Percentiles rank a stretch among this genome's conserved stretches.
These are phyloP conservation scores for Curvularia lunata DNA, from an alignment of 2,329 filamentous ascomycete genomes.

Conservation along the genomic window DNA sequence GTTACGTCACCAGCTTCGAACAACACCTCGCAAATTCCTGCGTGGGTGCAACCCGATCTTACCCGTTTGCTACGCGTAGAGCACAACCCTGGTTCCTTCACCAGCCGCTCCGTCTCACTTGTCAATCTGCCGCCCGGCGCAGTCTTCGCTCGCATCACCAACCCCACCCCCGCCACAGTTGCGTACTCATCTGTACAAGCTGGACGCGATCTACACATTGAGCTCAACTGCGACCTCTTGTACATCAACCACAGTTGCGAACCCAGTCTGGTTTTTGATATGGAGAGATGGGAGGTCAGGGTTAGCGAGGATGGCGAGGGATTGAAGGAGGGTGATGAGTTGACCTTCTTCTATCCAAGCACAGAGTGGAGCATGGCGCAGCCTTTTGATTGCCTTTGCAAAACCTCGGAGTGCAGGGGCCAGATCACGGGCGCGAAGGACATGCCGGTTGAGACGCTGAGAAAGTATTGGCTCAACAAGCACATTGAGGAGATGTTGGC, in stretches of 20 bases:
- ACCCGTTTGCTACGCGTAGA: slow-evolving; percentile 48
- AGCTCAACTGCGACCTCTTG: slow-evolving; percentile 63
- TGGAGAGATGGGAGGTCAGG: slow-evolving; percentile 58
- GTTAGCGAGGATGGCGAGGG: slow-evolving; percentile 53
- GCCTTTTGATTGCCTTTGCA: slow-evolving; percentile 71
- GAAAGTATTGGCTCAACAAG: slow-evolving; percentile 57
- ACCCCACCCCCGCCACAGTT: slow-evolving; percentile 52
- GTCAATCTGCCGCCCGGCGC: slow-evolving; percentile 58
- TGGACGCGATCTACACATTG: slow-evolving; percentile 57
- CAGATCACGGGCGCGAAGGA: slow-evolving; percentile 68
- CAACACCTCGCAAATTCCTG: slow-evolving; percentile 31
- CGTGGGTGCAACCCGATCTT: slow-evolving; percentile 50
- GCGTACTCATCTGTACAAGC: slow-evolving; percentile 62
- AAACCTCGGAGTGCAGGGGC: slow-evolving; percentile 63
- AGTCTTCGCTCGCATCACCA: slow-evolving; percentile 59
- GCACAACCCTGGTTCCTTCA: slow-evolving; percentile 49
- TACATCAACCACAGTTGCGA: slow-evolving; percentile 64
- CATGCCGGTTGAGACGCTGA: slow-evolving; percentile 62
- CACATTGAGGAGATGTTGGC: slow-evolving; percentile 43
- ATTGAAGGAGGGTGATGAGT: slow-evolving; percentile 48
- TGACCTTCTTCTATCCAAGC: slow-evolving; percentile 74
- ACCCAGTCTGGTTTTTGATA: slow-evolving; percentile 62
- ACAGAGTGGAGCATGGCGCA: slow-evolving; percentile 79
- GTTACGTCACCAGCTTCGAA: slow-evolving; percentile 16
- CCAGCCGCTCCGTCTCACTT: slow-evolving; percentile 56